A percentile compares a stretch with the other conserved stretches of the same genome.
phyloP scores from a whole-genome alignment of 345 rosid genomes.

The Salix purpurea region DNA sequence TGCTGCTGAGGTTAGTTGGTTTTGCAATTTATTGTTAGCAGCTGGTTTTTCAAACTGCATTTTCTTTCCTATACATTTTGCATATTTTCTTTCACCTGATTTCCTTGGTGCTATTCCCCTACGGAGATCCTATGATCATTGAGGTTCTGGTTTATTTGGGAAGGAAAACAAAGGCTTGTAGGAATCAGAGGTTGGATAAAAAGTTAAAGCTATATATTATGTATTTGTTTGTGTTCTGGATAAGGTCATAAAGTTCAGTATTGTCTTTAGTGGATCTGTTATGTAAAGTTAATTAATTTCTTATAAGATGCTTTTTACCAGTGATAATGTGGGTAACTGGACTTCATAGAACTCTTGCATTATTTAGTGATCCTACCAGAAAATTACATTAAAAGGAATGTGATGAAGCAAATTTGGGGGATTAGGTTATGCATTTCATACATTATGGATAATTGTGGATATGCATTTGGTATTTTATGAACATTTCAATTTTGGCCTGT shows the following conservation, averaged over 20 bases:
- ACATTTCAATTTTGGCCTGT: background rate
- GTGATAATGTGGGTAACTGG: background rate
- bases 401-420: background rate
- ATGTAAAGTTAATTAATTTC: background rate
- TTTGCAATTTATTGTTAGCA: conserved; percentile 4
- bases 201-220: background rate
- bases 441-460: background rate
- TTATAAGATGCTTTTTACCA: background rate
- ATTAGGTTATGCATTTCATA: background rate
- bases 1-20: conserved; percentile 89
- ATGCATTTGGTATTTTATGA: background rate
- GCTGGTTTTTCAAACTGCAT: background rate
- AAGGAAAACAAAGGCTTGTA: background rate
- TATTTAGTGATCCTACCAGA: background rate
- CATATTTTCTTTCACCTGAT: background rate
- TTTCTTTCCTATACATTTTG: background rate
- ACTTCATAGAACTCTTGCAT: background rate
- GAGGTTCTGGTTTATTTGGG: background rate
- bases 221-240: background rate
- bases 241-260: background rate
- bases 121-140: background rate
- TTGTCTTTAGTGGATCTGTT: background rate
- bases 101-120: background rate
- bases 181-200: background rate
- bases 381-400: background rate